Conservation (phyloP, 208 protist species). For the Acanthamoeba lugdunensis region DNA sequence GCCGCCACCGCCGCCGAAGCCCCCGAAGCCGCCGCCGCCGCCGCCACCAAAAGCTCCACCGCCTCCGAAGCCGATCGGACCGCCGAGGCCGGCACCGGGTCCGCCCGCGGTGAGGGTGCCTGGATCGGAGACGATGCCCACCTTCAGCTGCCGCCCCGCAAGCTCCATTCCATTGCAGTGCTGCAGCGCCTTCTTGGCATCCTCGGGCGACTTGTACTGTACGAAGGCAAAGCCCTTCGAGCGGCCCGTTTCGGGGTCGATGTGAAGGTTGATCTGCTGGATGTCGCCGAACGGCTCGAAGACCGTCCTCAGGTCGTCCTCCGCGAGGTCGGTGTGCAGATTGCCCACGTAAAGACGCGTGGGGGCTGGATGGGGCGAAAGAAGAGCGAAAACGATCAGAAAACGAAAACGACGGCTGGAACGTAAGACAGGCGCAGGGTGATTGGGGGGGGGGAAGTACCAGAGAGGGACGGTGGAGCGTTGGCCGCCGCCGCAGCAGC, state of each 20-base stretch:
- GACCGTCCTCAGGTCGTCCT: slow-evolving; percentile 78
- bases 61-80: neutral
- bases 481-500: slow-evolving; percentile 17
- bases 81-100: neutral
- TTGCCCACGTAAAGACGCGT: slow-evolving; percentile 80
- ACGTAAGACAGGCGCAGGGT: neutral
- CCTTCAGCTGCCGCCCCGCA: slow-evolving; percentile 78
- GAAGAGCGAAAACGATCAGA: neutral
- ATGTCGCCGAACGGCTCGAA: slow-evolving; percentile 80
- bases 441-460: neutral
- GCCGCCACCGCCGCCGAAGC: neutral
- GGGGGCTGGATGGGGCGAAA: neutral
- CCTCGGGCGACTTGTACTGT: slow-evolving; percentile 79
- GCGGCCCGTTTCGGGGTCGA: slow-evolving; percentile 75
- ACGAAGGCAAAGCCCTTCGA: slow-evolving; percentile 82
- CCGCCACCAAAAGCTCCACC: too few species aligned
- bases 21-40: neutral
- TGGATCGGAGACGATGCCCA: slow-evolving; percentile 68
- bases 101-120: neutral
- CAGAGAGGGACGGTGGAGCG: neutral
- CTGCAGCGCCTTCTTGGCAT: slow-evolving; percentile 81
- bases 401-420: too few species aligned
- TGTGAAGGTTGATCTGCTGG: slow-evolving; percentile 75
- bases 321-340: slow-evolving; percentile 79
- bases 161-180: slow-evolving; percentile 83